Base-by-base conservation (phyloP, 225 moss, liverwort and hornwort species). In the Antitrichia curtipendula region DNA sequence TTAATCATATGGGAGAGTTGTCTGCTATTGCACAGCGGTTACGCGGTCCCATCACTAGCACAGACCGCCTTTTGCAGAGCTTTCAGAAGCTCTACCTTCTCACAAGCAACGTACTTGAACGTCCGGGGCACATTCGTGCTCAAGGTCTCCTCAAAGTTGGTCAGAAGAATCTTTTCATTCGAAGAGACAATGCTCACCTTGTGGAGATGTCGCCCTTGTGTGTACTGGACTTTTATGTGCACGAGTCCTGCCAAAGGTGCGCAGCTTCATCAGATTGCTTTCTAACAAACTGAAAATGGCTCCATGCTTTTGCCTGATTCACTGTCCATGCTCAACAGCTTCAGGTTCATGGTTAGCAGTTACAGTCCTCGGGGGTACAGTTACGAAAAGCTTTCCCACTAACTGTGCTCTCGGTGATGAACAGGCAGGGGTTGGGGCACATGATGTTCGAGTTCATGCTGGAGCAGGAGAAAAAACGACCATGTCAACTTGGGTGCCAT, bases 71-170 rank as follows among this genome's bases (percentile, higher is more conserved):
- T 28, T 89, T 91, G 78, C 81, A 87, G 60, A 93, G 93, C 77
- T 93, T 93, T 82, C 97, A 97, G 60, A 94, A 82, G 81, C 94
- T 98, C 28, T 98, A 95, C 84, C 74, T 98, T 28, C 96, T 91
- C 86, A 95, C 98, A 29, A 95, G 91, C 77, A 95, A 92, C 73
- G 60, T 95, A 34, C 92, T 63, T 56, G 94, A 93, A 38, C 96
- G 93, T 57, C 94, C 91, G n/a, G 94, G 96, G 68, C 89, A 91
- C 84, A 87, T 98, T 82, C 85, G 91, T 85, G 98, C 95, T 57
- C 97, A 91, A 82, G 98, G 97, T 75, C 94, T 98, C 82, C 91
- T 98, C 88, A 98, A 98, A 91, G 95, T 98, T 82, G 98, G 98
- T 22, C 90, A 94, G 21, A 98, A 98, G 88, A 95, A 95, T 72